These are phyloP conservation scores for Silene uniflora DNA, from an alignment of 148 eudicot genomes.

Conservation along the genomic window DNA sequence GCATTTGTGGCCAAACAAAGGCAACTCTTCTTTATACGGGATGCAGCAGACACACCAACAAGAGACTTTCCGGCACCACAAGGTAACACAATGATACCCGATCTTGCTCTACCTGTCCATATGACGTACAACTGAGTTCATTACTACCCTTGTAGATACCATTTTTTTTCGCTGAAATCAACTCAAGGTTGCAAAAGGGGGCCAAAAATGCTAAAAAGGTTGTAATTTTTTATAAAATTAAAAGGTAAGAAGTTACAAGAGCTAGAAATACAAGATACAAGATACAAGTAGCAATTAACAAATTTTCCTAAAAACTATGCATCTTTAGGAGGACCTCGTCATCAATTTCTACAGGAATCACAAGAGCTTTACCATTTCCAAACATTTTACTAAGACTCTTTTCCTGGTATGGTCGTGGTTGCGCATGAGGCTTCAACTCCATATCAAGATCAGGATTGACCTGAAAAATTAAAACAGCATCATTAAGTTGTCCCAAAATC, in stretches of 20 bases:
- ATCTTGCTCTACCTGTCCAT: slow-evolving; percentile 86
- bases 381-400: slow-evolving; percentile 99
- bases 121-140: background rate
- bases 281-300: no score
- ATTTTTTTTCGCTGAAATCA: no score
- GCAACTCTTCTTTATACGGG: slow-evolving; percentile 88
- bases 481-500: background rate
- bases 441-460: slow-evolving; percentile 97
- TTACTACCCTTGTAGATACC: no score
- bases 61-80: slow-evolving; percentile 99
- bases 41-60: slow-evolving; percentile 96
- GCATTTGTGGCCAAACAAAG: slow-evolving; percentile 98
- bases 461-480: slow-evolving; percentile 36
- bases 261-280: no score
- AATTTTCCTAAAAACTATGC: background rate
- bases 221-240: no score
- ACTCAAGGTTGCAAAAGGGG: no score
- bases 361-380: slow-evolving; percentile 69
- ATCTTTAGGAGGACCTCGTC: slow-evolving; percentile 1
- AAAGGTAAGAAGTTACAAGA: no score
- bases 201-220: no score
- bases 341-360: slow-evolving; percentile 4
- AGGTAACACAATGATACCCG: slow-evolving; percentile 95
- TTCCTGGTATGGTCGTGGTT: slow-evolving; percentile 95
- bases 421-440: slow-evolving; percentile 98